A percentile compares a stretch with the other conserved stretches of the same genome.
These are phyloP conservation scores for Aeminium ludgeri DNA, from an alignment of 495 filamentous ascomycete species.

Conservation along the genomic window DNA sequence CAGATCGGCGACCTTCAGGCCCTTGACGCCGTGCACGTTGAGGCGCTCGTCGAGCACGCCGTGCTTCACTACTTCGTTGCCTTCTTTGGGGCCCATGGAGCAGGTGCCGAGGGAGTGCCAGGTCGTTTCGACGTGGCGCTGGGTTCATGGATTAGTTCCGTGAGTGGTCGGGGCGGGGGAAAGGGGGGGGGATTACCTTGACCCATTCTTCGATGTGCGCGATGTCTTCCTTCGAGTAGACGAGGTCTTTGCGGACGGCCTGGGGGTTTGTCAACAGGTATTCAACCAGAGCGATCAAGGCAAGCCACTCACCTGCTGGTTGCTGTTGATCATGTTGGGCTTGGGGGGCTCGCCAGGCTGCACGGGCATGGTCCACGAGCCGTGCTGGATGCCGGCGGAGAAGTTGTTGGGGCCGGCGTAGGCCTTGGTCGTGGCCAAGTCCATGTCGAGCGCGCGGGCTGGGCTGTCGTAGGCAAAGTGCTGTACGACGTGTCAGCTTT, in stretches of 20 bases:
- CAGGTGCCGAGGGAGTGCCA: constrained; percentile 60
- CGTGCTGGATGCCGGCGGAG: constrained; percentile 46
- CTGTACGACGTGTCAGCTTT: constrained; percentile 10
- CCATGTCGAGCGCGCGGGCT: constrained; percentile 53
- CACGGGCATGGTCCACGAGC: constrained; percentile 32
- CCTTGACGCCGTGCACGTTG: constrained; percentile 66
- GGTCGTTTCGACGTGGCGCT: constrained; percentile 14
- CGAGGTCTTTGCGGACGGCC: constrained; percentile 38
- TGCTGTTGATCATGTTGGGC: constrained; percentile 32
- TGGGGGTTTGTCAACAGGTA: too few species aligned
- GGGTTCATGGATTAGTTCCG: not conserved
- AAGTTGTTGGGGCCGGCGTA: constrained; percentile 61
- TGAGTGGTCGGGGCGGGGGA: too few species aligned
- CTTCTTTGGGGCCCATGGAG: constrained; percentile 64
- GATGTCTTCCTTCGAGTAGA: constrained; percentile 53
- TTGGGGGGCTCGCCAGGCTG: constrained; percentile 33
- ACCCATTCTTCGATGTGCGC: constrained; percentile 61
- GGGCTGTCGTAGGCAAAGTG: constrained; percentile 47
- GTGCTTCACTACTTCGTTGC: constrained; percentile 64
- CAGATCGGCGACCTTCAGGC: constrained; percentile 67
- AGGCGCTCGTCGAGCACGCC: constrained; percentile 65
- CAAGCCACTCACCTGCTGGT: constrained; percentile 27
- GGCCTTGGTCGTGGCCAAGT: constrained; percentile 53
- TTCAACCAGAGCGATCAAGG: too few species aligned
- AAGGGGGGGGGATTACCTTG: constrained; percentile 20